Percentiles rank a stretch among this genome's conserved stretches.
Evolutionary conservation across 805 yeast genomes (phyloP).

Genomic region (Henningerozyma blattae): DNA sequence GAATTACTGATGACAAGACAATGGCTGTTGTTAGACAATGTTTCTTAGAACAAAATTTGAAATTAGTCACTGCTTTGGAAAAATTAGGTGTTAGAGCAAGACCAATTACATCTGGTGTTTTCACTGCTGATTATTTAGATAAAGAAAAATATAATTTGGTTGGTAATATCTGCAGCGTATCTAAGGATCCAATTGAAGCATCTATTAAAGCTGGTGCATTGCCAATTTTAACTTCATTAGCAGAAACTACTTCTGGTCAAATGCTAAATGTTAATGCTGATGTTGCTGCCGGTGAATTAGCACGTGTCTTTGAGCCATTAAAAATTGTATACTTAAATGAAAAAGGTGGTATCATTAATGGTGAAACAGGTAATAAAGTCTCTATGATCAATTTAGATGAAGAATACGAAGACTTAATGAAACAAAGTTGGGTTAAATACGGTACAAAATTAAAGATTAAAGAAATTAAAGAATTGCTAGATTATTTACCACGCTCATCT

Average conservation of each 20-base stretch:
- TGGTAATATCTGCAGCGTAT: slow-evolving; percentile 78
- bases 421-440: slow-evolving; percentile 95
- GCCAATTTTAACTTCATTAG: slow-evolving; percentile 91
- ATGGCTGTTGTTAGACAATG: slow-evolving; percentile 95
- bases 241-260: slow-evolving; percentile 95
- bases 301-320: slow-evolving; percentile 92
- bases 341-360: slow-evolving; percentile 94
- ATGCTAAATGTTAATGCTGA: slow-evolving; percentile 96
- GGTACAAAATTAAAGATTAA: slow-evolving; percentile 96
- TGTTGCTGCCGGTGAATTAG: slow-evolving; percentile 97
- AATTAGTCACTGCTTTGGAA: slow-evolving; percentile 90
- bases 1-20: slow-evolving; percentile 88
- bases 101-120: slow-evolving; percentile 97
- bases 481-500: slow-evolving; percentile 90
- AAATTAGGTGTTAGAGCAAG: slow-evolving; percentile 95
- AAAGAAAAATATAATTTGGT: slow-evolving; percentile 85
- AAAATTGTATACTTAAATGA: slow-evolving; percentile 94
- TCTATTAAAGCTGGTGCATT: slow-evolving; percentile 92
- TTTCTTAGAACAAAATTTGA: slow-evolving; percentile 89
- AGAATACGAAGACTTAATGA: slow-evolving; percentile 82
- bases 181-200: slow-evolving; percentile 84
- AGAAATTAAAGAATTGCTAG: slow-evolving; percentile 89
- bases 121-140: slow-evolving; percentile 84
- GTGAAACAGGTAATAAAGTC: slow-evolving; percentile 81
- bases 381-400: slow-evolving; percentile 89